Base-by-base conservation (phyloP, 2,329 filamentous ascomycete species). In the Verticillium isaacii region DNA sequence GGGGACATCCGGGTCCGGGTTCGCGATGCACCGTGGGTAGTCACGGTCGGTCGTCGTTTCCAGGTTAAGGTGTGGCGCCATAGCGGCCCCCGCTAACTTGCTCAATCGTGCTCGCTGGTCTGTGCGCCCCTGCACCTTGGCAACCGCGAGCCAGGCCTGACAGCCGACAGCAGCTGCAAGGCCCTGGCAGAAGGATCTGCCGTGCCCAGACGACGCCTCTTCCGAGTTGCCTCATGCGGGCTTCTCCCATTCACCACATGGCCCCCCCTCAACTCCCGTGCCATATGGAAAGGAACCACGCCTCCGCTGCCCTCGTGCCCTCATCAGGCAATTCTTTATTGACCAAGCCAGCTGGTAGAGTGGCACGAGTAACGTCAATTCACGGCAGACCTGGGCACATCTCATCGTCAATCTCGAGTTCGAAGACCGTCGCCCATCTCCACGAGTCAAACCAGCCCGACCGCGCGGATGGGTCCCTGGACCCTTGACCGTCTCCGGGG, bases 101-200 rank as follows among this genome's bases (percentile, higher is more conserved):
- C 56, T 58, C 56, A 58, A 58, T 39, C 34, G 25, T 58, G 56
- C 56, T 58, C 56, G 15, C n/a, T n/a, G 17, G 39, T 17, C 39
- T 8, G 39, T 45, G 29, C 29, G 29, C 6, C 29, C 5, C 29
- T 29, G 29, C 5, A 29, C 29, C 29, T 29, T 29, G 29, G 29
- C 29, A 29, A 6, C 4, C 29, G 29, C 29, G 29, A 29, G 5
- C 29, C 29, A 29, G 29, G 5, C 6, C 5, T 29, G 29, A 3
- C 34, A 36, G 34, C 34, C 14, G 19, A 9, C n/a, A 4, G 3
- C 39, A 17, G 15, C 39, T n/a, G 39, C 2, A 6, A 3, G 1
- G 0, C 17, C 3, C 39, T n/a, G 39, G 8, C 39, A 2, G 17
- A 41, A 17, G 37, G 14, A n/a, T 17, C 6, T 15, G 14, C 5